Conservation (phyloP, 495 filamentous ascomycete species). For the Tuber melanosporum region DNA sequence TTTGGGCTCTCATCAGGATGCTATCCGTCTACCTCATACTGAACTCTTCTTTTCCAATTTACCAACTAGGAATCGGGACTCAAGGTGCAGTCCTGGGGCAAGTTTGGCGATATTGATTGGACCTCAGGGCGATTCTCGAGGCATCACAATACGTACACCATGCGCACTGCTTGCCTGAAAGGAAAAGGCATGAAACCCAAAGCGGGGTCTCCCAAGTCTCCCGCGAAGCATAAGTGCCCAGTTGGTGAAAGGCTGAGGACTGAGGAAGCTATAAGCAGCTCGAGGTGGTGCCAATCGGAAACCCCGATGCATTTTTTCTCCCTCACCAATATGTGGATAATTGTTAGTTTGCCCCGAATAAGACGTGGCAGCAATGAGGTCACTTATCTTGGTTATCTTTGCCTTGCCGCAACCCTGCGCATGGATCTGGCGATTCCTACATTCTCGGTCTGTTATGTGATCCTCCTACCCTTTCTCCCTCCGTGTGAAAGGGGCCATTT, state of each 20-base stretch:
- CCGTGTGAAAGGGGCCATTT: background rate
- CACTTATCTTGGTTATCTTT: background rate
- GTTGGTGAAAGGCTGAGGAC: background rate
- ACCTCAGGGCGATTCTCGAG: background rate
- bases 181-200: background rate
- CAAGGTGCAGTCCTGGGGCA: background rate
- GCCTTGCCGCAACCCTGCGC: slow-evolving; percentile 8
- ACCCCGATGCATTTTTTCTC: background rate
- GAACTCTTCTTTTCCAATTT: background rate
- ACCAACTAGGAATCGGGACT: background rate
- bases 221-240: background rate
- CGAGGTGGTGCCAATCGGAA: background rate
- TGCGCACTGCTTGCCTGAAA: background rate
- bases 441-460: background rate
- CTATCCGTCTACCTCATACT: background rate
- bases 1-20: background rate
- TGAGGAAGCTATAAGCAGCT: background rate
- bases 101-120: background rate
- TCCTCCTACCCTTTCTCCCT: background rate
- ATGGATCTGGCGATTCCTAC: background rate
- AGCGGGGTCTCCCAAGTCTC: background rate
- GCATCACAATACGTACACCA: background rate
- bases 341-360: background rate
- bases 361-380: slow-evolving; percentile 1
- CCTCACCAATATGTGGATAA: background rate